Conservation (phyloP, 2,329 filamentous ascomycete species). For the Pseudogymnoascus sp. region DNA sequence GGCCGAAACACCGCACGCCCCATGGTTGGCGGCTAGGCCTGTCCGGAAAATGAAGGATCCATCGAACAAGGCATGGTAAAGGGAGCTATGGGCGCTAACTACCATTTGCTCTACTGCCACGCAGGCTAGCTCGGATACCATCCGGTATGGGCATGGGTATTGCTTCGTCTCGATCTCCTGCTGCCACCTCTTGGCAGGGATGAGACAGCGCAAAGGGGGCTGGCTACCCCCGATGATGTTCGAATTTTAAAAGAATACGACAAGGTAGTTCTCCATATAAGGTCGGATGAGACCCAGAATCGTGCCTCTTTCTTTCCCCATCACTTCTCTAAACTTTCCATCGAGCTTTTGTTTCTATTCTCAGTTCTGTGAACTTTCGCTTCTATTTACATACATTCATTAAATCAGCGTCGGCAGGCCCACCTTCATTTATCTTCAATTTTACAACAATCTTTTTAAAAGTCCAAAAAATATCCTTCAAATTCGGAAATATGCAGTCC, state of each 20-base stretch:
- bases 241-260: not conserved
- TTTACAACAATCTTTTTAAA: conserved; percentile 10
- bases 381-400: conserved; percentile 21
- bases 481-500: conserved; percentile 22
- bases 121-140: not conserved
- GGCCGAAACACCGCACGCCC: conserved; percentile 1
- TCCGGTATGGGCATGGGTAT: not conserved
- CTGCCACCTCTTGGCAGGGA: not conserved
- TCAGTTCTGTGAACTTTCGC: conserved; percentile 29
- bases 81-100: conserved; percentile 8
- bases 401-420: conserved; percentile 21
- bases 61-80: not conserved
- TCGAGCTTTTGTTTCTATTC: conserved; percentile 21
- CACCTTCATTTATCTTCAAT: conserved; percentile 12
- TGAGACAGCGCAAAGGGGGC: not conserved
- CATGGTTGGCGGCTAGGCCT: not conserved
- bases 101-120: not conserved
- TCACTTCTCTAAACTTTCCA: conserved; percentile 14
- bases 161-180: not conserved
- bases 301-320: conserved; percentile 15
- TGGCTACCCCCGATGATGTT: not conserved
- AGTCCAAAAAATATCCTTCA: not conserved
- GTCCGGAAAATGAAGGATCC: not conserved
- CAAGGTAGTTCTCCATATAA: conserved; percentile 1
- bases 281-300: conserved; percentile 5